phyloP scores from a whole-genome alignment of 345 rosid species.

The Salix brachista region DNA sequence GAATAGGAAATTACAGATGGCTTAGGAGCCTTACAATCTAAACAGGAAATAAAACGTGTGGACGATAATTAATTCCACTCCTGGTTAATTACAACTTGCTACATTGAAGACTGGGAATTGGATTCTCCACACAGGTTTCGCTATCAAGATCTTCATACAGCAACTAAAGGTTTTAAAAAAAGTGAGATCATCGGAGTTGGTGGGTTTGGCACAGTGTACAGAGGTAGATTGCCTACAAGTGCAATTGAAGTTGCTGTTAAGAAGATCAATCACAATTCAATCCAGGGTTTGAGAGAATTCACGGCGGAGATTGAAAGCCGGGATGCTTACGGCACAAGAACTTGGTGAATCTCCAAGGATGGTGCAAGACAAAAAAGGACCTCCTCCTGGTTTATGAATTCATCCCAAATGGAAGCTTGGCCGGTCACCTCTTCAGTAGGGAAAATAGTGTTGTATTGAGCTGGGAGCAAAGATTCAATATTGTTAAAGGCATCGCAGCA shows the following conservation, averaged over 20 bases:
- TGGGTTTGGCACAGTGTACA: constrained; percentile 69
- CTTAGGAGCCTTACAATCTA: too few species aligned
- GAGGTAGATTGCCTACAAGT: constrained; percentile 39
- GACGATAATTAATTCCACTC: too few species aligned
- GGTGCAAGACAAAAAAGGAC: constrained; percentile 59
- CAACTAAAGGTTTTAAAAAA: constrained; percentile 57
- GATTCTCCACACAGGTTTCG: constrained; percentile 68
- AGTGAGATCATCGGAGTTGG: constrained; percentile 66
- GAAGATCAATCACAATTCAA: constrained; percentile 48
- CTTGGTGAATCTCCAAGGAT: constrained; percentile 70
- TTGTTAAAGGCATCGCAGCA: constrained; percentile 60
- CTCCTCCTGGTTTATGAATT: constrained; percentile 64
- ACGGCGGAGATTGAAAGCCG: constrained; percentile 63
- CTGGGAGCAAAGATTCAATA: constrained; percentile 65
- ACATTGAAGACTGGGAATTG: constrained; percentile 76
- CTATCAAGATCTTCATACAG: constrained; percentile 49
- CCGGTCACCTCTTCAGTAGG: constrained; percentile 34
- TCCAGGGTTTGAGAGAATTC: constrained; percentile 75
- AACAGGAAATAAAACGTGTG: too few species aligned
- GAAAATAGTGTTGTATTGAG: constrained; percentile 28
- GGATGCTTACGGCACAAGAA: constrained; percentile 65
- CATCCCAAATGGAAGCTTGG: constrained; percentile 69
- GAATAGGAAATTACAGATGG: too few species aligned
- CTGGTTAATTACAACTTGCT: too few species aligned
- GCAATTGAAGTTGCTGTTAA: constrained; percentile 57